Conservation (phyloP, 179 eudicot species). For the Monotropa hypopitys region DNA sequence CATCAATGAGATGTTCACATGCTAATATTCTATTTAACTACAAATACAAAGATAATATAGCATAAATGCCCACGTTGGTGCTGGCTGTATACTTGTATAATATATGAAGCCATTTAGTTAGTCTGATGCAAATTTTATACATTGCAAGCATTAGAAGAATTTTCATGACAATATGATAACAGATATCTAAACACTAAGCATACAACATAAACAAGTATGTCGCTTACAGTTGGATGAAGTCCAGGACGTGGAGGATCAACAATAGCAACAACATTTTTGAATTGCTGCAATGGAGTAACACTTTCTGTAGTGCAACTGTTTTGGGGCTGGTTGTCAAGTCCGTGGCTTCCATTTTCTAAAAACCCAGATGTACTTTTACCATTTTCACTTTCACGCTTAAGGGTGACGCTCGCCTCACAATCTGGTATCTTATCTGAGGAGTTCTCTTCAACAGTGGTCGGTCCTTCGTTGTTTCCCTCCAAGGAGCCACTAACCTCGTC, state of each 20-base stretch:
- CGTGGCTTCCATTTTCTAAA: constrained; percentile 14
- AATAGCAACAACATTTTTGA: constrained; percentile 75
- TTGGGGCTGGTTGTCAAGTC: constrained; percentile 15
- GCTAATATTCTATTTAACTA: no score
- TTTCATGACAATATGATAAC: not conserved
- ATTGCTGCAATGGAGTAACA: constrained; percentile 26
- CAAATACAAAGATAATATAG: no score
- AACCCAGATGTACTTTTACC: constrained; percentile 12
- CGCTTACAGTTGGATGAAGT: constrained; percentile 90
- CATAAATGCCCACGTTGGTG: no score
- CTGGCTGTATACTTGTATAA: not conserved
- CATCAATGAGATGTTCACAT: no score
- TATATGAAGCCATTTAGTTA: not conserved
- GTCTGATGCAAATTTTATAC: not conserved
- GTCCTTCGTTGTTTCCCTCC: constrained; percentile 24
- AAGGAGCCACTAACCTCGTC: constrained; percentile 22
- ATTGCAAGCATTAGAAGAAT: not conserved
- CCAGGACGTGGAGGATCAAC: constrained; percentile 99
- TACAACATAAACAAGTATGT: constrained; percentile 6
- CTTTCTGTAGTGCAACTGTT: constrained; percentile 16
- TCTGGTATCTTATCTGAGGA: constrained; percentile 19
- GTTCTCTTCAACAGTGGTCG: constrained; percentile 14
- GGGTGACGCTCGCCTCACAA: constrained; percentile 16
- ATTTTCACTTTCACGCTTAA: constrained; percentile 15
- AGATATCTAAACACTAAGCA: not conserved